A percentile compares a stretch with the other conserved stretches of the same genome.
Conservation (phyloP, 1,284 basidiomycete genomes). For the Sutorius eximius region DNA sequence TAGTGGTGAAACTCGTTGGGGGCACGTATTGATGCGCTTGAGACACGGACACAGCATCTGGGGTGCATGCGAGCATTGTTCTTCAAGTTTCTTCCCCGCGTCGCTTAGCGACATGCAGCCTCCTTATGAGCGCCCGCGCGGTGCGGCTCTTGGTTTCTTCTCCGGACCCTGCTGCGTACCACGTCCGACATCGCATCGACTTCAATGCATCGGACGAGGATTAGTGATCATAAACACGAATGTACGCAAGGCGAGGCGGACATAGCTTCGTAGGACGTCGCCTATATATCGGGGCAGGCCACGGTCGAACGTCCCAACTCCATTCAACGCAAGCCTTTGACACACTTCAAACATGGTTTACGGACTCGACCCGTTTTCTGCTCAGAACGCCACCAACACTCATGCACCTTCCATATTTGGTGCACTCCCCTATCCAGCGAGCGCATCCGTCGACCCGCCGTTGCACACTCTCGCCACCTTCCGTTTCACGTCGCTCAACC, state of each 20-base stretch:
- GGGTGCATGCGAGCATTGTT: neutral
- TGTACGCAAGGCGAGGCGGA: neutral
- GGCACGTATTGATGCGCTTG: neutral
- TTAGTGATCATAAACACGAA: too few relatives aligned
- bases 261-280: conserved; percentile 15
- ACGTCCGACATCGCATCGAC: too few relatives aligned
- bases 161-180: neutral
- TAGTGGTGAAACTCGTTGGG: conserved; percentile 1
- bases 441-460: conserved; percentile 25
- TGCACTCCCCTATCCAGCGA: conserved; percentile 54
- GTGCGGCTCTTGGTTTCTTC: neutral
- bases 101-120: neutral
- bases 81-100: neutral
- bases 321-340: neutral
- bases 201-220: too few relatives aligned
- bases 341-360: conserved; percentile 12
- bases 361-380: conserved; percentile 31
- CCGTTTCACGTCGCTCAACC: conserved; percentile 51
- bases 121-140: neutral
- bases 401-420: conserved; percentile 53
- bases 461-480: conserved; percentile 44
- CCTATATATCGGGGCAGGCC: conserved; percentile 13
- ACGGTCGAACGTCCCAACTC: neutral
- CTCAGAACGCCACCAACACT: conserved; percentile 21
- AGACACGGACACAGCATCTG: conserved; percentile 1